Evolutionary conservation across 768 basidiomycete species (phyloP), one percentile per base, ranked within the genome.

Genomic region (Auricularia sp.): DNA sequence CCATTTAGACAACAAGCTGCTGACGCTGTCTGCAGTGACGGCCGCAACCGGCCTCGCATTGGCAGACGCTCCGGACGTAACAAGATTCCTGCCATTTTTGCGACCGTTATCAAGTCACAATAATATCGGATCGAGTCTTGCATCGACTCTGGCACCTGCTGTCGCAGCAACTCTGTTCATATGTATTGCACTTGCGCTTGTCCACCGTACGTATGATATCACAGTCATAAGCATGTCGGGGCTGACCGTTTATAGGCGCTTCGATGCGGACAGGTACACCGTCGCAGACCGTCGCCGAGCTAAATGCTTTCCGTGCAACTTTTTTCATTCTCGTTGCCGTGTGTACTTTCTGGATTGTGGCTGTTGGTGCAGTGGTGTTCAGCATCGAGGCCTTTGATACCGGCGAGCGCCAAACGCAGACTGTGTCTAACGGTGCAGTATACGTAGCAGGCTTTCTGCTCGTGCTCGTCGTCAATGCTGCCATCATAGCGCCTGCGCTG

Each of bases 31-130:
- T 33, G 36, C 68, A 92, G 90, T 92, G 65, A 83, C 86, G 3
- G 88, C 89, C 51, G 85, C 84, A 18, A 79, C 84, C 24, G 89
- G 87, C 2, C 78, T 94, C 51, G 81, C 83, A 5, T 75, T 92
- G 21, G 80, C 84, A 51, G 79, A 81, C n/a, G 85, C 88, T 0
- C 90, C 91, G 3, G 84, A 89, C 68, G 82, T 89, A 64, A 83
- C 85, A 0, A 85, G 90, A 74, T 88, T 85, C 69, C 71, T 92
- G 14, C 79, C 83, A 0, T 89, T 92, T 76, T 75, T 92, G 64
- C 68, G 75, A 39, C 79, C 83, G 1, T 72, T 92, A 4, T 74
- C 82, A 21, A 75, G 75, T 4, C 74, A 79, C 13, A 76, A 84
- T 67, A 74, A 77, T 2, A 71, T 91, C 61, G 82, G 79, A 5